Conservation (phyloP, 2,329 filamentous ascomycete genomes). For the Penicillium corylophilum region DNA sequence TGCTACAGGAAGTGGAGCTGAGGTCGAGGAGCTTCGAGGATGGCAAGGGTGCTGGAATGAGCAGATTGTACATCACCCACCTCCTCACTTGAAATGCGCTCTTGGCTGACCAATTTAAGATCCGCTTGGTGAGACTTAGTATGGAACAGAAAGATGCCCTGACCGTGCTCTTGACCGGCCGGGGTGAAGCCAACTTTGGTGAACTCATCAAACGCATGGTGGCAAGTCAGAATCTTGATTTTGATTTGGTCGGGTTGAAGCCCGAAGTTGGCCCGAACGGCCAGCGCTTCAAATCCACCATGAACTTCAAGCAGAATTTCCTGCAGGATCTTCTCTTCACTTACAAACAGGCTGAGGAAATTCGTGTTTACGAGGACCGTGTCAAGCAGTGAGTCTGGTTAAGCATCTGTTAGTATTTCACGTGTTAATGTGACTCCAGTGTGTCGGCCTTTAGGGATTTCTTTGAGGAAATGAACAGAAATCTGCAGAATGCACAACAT, state of each 20-base stretch:
- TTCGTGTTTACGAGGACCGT: slow-evolving; percentile 67
- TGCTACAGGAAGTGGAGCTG: slow-evolving; percentile 78
- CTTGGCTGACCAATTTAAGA: slow-evolving; percentile 35
- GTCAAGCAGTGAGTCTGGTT: slow-evolving; percentile 53
- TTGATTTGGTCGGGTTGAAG: slow-evolving; percentile 87
- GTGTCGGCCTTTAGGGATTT: slow-evolving; percentile 83
- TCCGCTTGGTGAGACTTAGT: slow-evolving; percentile 74
- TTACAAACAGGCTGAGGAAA: slow-evolving; percentile 77
- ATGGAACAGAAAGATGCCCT: slow-evolving; percentile 82
- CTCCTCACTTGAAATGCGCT: neutral
- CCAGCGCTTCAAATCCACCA: slow-evolving; percentile 76
- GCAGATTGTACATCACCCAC: slow-evolving; percentile 61
- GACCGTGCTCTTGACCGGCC: slow-evolving; percentile 82
- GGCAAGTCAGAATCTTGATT: slow-evolving; percentile 72
- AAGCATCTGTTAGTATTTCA: neutral
- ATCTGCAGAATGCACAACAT: slow-evolving; percentile 44
- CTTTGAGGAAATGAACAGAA: slow-evolving; percentile 72
- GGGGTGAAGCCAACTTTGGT: slow-evolving; percentile 73
- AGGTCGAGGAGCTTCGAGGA: slow-evolving; percentile 75
- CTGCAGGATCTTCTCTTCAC: slow-evolving; percentile 80
- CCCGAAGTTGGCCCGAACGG: slow-evolving; percentile 77
- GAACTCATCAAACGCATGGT: slow-evolving; percentile 80
- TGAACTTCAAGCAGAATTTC: slow-evolving; percentile 89
- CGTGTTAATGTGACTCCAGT: slow-evolving; percentile 36
- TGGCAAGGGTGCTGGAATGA: slow-evolving; percentile 99